Base-by-base conservation (phyloP, 1,284 basidiomycete genomes). In the Cystobasidium sp. region DNA sequence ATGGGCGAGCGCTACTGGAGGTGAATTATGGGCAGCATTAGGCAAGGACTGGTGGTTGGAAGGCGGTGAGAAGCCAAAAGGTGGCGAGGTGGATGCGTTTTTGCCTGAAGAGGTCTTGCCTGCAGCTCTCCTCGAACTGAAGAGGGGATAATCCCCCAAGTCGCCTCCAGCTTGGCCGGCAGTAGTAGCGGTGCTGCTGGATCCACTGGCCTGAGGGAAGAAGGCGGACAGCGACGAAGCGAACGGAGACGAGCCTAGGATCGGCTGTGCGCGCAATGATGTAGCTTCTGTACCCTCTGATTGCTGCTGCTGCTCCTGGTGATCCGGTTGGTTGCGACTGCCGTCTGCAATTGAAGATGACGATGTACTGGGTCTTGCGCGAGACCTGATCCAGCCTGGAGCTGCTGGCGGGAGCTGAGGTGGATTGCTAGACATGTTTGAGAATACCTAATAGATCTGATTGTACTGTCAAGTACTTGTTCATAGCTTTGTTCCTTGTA, bases 191-290 rank as follows among this genome's bases (percentile, higher is more conserved):
- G 20, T 3, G 37, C 12, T 51, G n/a, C 18, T 49, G 31, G 51
- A 37, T 37, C 69, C 46, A 47, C 31, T 16, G 31, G 43, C 6
- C 6, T 14, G 31, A 39, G 69, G 69, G 51, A 46, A 71, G 69
- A 71, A 71, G 44, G 69, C 69, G 22, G 69, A 62, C 49, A 63
- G 64, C 24, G 69, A 71, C 9, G 69, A 71, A 20, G 69, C 59
- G 39, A 71, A 71, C 5, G 43, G 47, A 7, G 53, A 16, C 10
- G 55, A 31, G n/a, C 43, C 16, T 12, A 46, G 22, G 46, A 1
- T 31, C 14, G 56, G 61, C n/a, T 44, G 44, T 9, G 44, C 12
- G 24, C 18, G 61, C n/a, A 24, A 18, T 63, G 61, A n/a, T 8
- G 43, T 6, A 22, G n/a, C 1, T 8, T 20, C 7, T 6, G 5